These are phyloP conservation scores for Closterium sp. DNA, from an alignment of 139 green algal species.

Conservation along the genomic window DNA sequence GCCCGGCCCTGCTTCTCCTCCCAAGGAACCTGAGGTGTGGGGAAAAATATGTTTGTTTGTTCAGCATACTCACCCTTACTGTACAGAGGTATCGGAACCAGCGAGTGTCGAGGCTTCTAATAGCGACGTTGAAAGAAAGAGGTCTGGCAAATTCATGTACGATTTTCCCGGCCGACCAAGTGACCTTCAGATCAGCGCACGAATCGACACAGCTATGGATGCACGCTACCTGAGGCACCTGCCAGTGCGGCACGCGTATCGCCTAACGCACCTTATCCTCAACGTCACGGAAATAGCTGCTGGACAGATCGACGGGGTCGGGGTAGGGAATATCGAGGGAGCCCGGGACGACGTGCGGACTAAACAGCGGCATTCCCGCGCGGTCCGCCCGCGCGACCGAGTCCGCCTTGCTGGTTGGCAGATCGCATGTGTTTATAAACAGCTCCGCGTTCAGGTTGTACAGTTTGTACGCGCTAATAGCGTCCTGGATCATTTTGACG, in stretches of 20 bases:
- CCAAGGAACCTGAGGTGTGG: constrained; percentile 2
- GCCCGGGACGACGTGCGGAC: background rate
- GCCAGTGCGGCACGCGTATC: no score
- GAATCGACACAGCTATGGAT: no score
- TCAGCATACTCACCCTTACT: background rate
- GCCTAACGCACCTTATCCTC: background rate
- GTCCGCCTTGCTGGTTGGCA: constrained; percentile 14
- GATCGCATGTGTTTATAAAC: constrained; percentile 41
- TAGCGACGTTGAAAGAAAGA: background rate
- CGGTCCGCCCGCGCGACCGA: background rate
- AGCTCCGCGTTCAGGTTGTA: constrained; percentile 22
- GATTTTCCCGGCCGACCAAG: no score
- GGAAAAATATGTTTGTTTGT: no score
- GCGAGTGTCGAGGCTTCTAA: background rate
- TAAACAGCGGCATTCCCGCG: constrained; percentile 24
- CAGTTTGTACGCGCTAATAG: constrained; percentile 6
- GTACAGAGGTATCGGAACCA: constrained; percentile 12
- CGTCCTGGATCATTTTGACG: constrained; percentile 30
- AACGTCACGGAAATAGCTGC: background rate
- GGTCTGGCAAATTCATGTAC: background rate
- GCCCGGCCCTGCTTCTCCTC: constrained; percentile 13
- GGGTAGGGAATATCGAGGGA: constrained; percentile 20
- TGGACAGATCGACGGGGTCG: constrained; percentile 29
- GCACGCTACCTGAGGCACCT: no score
- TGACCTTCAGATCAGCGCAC: no score